Conservation (phyloP, 352 stramenopile species). For the Phytopythium boreale region DNA sequence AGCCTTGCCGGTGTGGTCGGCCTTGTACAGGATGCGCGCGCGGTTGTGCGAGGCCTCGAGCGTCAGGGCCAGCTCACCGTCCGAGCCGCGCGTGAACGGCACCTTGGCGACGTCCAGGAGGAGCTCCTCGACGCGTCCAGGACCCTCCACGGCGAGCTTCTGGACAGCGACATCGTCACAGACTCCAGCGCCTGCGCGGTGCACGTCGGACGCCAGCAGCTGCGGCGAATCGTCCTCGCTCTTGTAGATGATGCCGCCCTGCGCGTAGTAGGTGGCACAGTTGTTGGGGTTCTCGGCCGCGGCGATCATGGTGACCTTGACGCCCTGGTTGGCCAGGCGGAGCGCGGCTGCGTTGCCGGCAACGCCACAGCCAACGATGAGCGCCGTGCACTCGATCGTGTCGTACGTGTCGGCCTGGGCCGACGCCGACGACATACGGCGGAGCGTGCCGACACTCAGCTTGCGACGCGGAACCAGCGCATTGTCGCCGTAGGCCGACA, state of each 20-base stretch:
- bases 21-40: constrained; percentile 93
- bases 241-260: constrained; percentile 96
- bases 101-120: constrained; percentile 86
- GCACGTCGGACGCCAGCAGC: constrained; percentile 88
- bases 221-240: constrained; percentile 81
- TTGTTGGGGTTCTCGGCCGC: constrained; percentile 75
- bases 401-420: constrained; percentile 27
- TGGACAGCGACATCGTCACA: constrained; percentile 90
- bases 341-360: constrained; percentile 74
- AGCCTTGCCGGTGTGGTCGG: constrained; percentile 91
- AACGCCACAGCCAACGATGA: constrained; percentile 79
- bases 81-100: constrained; percentile 82
- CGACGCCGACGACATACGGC: constrained; percentile 32
- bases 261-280: constrained; percentile 95
- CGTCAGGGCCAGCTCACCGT: constrained; percentile 69
- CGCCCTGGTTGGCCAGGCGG: constrained; percentile 63
- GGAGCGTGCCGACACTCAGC: constrained; percentile 27
- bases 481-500: constrained; percentile 19
- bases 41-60: constrained; percentile 92
- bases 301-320: constrained; percentile 81
- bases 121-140: constrained; percentile 86
- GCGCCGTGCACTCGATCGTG: constrained; percentile 53
- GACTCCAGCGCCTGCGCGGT: constrained; percentile 86
- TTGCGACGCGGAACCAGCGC: constrained; percentile 27
- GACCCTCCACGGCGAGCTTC: constrained; percentile 91